A percentile compares a stretch with the other conserved stretches of the same genome.
Evolutionary conservation across 371 early-diverging fungal species (phyloP).

Genomic region (Mortierella sp.): DNA sequence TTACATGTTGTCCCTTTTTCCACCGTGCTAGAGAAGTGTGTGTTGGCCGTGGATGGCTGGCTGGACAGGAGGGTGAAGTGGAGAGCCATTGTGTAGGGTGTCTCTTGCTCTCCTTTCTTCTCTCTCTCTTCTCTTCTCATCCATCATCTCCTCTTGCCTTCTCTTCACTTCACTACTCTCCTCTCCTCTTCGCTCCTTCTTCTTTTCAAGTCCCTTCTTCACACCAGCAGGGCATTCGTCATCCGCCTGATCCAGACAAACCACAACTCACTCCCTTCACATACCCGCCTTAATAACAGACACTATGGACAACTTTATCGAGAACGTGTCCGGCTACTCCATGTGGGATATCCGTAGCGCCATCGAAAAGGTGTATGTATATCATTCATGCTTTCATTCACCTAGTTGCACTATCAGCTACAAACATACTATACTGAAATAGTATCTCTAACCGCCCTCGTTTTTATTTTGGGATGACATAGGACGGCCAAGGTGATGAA

Average conservation of each 20-base stretch:
- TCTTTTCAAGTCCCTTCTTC: not conserved
- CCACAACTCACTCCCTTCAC: constrained; percentile 23
- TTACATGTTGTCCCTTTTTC: not conserved
- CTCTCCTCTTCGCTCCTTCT: not conserved
- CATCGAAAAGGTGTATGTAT: constrained; percentile 52
- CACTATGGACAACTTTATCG: constrained; percentile 55
- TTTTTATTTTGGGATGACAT: not conserved
- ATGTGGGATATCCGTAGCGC: constrained; percentile 58
- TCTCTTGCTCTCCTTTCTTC: not conserved
- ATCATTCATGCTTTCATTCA: not conserved
- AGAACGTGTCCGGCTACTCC: constrained; percentile 55
- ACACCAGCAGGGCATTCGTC: not conserved
- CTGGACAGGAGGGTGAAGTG: not conserved
- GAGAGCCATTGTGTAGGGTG: too few species aligned
- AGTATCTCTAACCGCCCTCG: too few species aligned
- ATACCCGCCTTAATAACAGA: not conserved
- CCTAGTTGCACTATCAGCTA: too few species aligned
- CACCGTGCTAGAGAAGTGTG: not conserved
- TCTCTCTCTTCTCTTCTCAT: not conserved
- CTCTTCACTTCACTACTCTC: not conserved
- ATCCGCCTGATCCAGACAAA: not conserved
- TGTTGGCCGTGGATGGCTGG: constrained; percentile 6
- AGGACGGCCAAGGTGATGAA: constrained; percentile 75
- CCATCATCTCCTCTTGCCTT: not conserved
- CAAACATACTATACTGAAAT: too few species aligned